Conservation (phyloP, 305 asterid species). For the Fraxinus angustifolia region DNA sequence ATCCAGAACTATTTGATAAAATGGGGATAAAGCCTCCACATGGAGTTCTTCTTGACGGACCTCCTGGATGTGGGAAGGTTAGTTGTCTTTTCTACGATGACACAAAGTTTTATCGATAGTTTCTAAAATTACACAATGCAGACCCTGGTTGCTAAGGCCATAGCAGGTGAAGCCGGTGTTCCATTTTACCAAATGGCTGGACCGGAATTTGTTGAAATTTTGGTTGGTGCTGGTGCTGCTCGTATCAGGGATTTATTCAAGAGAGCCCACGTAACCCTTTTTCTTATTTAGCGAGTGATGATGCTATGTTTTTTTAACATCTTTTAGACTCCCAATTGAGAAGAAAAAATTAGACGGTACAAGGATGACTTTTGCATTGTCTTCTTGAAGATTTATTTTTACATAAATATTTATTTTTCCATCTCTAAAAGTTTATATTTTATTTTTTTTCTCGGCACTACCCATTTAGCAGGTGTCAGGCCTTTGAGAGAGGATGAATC, state of each 20-base stretch:
- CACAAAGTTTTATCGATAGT: constrained; percentile 7
- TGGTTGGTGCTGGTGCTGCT: constrained; percentile 98
- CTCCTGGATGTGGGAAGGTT: constrained; percentile 99
- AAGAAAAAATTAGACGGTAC: neutral
- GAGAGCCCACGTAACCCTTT: constrained; percentile 74
- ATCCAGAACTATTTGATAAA: constrained; percentile 90
- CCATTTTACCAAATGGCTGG: constrained; percentile 99
- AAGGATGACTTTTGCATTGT: neutral
- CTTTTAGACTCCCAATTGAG: neutral
- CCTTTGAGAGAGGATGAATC: neutral
- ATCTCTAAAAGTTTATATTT: neutral
- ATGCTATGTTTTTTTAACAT: neutral
- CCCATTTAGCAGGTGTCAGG: neutral
- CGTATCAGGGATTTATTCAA: constrained; percentile 94
- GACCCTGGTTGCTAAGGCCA: constrained; percentile 97
- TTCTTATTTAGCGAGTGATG: constrained; percentile 4
- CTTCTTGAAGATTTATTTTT: neutral
- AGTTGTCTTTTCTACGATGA: constrained; percentile 20
- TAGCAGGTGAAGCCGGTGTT: constrained; percentile 99
- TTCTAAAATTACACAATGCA: constrained; percentile 14
- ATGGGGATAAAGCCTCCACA: constrained; percentile 98
- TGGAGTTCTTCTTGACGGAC: constrained; percentile 99
- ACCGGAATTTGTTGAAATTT: constrained; percentile 88
- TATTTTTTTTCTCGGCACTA: neutral
- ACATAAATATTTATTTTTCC: neutral